Conservation (phyloP, 768 basidiomycete genomes). For the Russula ochroleuca region DNA sequence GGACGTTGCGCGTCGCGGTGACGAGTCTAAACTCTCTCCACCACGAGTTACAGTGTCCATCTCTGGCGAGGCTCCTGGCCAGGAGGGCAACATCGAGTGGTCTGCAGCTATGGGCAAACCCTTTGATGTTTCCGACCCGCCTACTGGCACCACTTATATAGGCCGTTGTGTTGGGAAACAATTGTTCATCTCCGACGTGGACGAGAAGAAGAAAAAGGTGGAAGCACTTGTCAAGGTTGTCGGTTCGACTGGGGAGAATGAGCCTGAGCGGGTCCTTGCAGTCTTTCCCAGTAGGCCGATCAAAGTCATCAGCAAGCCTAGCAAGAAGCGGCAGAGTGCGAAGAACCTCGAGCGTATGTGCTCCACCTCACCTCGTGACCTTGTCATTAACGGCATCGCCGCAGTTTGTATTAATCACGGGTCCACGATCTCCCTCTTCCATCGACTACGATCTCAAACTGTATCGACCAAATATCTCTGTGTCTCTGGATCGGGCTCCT, state of each 20-base stretch:
- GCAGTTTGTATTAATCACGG: conserved; percentile 94
- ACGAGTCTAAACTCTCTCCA: conserved; percentile 67
- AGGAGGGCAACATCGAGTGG: conserved; percentile 87
- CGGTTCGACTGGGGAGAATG: conserved; percentile 73
- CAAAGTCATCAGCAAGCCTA: conserved; percentile 97
- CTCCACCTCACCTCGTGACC: conserved; percentile 23
- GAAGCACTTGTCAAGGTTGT: conserved; percentile 89
- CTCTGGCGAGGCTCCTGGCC: conserved; percentile 82
- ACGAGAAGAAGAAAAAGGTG: conserved; percentile 93
- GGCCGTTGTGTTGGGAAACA: conserved; percentile 93
- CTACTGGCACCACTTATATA: conserved; percentile 80
- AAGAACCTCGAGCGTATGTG: conserved; percentile 86
- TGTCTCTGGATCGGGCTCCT: conserved; percentile 88
- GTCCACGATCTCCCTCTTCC: conserved; percentile 91
- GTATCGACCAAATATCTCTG: conserved; percentile 95
- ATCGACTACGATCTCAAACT: conserved; percentile 91
- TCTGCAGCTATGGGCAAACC: conserved; percentile 77
- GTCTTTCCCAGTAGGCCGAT: conserved; percentile 91
- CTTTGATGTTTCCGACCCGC: conserved; percentile 75
- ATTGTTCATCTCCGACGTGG: conserved; percentile 91
- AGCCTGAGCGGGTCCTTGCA: conserved; percentile 79
- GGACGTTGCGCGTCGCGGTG: conserved; percentile 67
- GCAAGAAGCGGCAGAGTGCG: conserved; percentile 92
- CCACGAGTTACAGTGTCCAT: conserved; percentile 87
- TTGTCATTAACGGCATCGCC: conserved; percentile 17